Conservation (phyloP, 2,329 filamentous ascomycete species). For the Cordyceps cateniannulata region DNA sequence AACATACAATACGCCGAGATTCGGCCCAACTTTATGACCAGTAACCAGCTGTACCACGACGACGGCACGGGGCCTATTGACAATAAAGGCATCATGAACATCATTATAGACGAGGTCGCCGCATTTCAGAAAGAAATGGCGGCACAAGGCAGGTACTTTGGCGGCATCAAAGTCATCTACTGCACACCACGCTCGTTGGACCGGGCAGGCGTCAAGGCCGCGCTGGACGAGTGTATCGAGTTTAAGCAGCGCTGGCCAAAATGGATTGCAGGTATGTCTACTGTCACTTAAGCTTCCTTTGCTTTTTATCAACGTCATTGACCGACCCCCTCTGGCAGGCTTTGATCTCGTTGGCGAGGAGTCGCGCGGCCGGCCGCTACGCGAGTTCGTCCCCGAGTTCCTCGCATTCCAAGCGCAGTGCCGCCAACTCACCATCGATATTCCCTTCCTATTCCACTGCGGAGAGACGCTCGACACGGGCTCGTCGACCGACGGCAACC, state of each 20-base stretch:
- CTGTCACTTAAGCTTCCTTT: too few species aligned
- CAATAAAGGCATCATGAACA: slow-evolving; percentile 53
- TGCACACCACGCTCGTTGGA: slow-evolving; percentile 60
- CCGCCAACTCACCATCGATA: slow-evolving; percentile 39
- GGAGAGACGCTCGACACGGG: slow-evolving; percentile 67
- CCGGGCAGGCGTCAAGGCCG: slow-evolving; percentile 37
- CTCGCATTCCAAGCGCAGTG: slow-evolving; percentile 51
- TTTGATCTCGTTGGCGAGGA: slow-evolving; percentile 69
- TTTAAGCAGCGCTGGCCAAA: slow-evolving; percentile 51
- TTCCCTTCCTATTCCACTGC: slow-evolving; percentile 71
- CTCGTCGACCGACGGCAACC: slow-evolving; percentile 57
- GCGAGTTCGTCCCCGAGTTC: slow-evolving; percentile 48
- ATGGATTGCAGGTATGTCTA: slow-evolving; percentile 47
- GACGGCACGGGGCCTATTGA: slow-evolving; percentile 46
- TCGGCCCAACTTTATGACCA: slow-evolving; percentile 60
- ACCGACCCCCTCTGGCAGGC: slow-evolving; percentile 26
- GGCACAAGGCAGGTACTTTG: slow-evolving; percentile 36
- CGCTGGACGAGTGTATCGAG: slow-evolving; percentile 54
- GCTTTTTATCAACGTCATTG: neutral
- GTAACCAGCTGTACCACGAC: slow-evolving; percentile 54
- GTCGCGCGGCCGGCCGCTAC: slow-evolving; percentile 51
- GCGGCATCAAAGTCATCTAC: slow-evolving; percentile 65
- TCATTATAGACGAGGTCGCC: slow-evolving; percentile 50
- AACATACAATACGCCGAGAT: slow-evolving; percentile 67
- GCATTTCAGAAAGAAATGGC: slow-evolving; percentile 35